Evolutionary conservation across 2,329 filamentous ascomycete genomes (phyloP), one percentile per base, ranked within the genome.

Genomic region (Botryotinia calthae): DNA sequence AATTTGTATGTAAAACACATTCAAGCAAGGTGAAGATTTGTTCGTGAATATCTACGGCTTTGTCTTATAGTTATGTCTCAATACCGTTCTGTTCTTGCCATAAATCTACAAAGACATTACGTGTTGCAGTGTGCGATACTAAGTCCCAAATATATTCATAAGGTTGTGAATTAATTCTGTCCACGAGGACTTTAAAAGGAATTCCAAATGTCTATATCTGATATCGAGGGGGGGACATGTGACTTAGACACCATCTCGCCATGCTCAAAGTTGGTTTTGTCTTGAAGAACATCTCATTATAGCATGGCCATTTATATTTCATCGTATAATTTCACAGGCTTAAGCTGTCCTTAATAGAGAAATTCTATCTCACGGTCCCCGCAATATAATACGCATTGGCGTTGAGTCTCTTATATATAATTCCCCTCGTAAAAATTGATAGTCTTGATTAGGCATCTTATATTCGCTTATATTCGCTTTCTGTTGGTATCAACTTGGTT

Each of bases 341-440:
- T 4, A n/a, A 42, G 10, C 25, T n/a, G 12, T 2, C 1, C 1
- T 4, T 2, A 4, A n/a, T n/a, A 14, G 1, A n/a, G 0, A n/a
- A 14, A 12, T 40, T 8, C 25, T 25, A 62, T 7, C 3, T 12
- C 7, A 16, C 14, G 0, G 7, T 10, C 6, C 22, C 14, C 1
- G n/a, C 2, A 34, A 62, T n/a, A 20, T 20, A 22, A 37, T n/a
- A 6, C 10, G 7, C 14, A 42, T n/a, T 14, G 48, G 2, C 48
- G 22, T 31, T 56, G 16, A n/a, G 7, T 2, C 25, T 40, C 37
- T n/a, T 18, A 1, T n/a, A 4, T 4, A 20, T 62, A n/a, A 4
- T 4, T 9, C 40, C 7, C 9, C 25, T 14, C 2, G 14, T 9
- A 5, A 61, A 16, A 61, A 1, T 9, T 8, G 5, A 7, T 40